Evolutionary conservation across 2,329 filamentous ascomycete species (phyloP).

Genomic region (Fusarium sp.): DNA sequence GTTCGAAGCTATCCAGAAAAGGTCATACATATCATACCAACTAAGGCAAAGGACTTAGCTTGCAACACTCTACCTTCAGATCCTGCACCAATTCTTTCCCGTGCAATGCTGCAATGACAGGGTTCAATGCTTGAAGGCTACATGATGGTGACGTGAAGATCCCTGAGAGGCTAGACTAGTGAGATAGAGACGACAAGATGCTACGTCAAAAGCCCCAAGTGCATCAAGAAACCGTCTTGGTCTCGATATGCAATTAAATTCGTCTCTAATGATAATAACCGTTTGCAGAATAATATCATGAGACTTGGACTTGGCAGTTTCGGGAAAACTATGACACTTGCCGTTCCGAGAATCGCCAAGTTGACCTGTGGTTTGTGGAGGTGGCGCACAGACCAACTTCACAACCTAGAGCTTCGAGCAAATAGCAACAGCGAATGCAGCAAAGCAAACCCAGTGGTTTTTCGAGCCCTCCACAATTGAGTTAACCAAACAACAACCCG

Average conservation of each 20-base stretch:
- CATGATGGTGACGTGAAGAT: constrained; percentile 32
- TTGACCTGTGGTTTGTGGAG: background rate
- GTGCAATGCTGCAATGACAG: constrained; percentile 30
- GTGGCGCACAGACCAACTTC: constrained; percentile 33
- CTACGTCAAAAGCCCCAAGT: background rate
- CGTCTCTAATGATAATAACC: background rate
- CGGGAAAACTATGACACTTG: constrained; percentile 38
- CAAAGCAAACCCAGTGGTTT: constrained; percentile 18
- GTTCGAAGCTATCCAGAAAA: constrained; percentile 1
- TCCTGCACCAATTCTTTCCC: constrained; percentile 2
- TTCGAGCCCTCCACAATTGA: constrained; percentile 33
- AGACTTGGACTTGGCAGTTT: constrained; percentile 18
- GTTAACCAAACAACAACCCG: constrained; percentile 13
- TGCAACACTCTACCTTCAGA: background rate
- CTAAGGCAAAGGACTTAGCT: background rate
- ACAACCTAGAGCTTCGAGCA: constrained; percentile 6
- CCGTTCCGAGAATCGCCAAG: constrained; percentile 28
- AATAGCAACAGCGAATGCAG: constrained; percentile 6
- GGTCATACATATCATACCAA: background rate
- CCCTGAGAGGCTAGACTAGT: constrained; percentile 27
- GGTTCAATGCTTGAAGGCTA: constrained; percentile 33
- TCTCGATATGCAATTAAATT: background rate
- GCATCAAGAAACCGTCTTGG: background rate
- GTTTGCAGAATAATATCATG: background rate
- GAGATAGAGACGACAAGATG: background rate